Conservation (phyloP, 2,329 filamentous ascomycete genomes). For the Cladosporium halotolerans region DNA sequence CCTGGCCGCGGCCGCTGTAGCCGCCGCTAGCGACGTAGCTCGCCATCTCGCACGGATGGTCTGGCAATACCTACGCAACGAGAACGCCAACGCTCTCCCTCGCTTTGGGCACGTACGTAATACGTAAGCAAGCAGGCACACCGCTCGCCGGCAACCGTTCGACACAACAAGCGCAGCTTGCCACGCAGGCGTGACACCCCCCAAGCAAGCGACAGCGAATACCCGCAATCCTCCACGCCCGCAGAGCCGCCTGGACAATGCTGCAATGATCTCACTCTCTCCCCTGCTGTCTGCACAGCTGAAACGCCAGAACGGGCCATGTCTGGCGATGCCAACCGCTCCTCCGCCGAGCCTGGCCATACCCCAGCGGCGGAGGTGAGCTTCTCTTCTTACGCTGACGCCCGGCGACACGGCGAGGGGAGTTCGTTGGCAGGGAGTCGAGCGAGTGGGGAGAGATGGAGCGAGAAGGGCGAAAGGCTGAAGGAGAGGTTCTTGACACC, state of each 20-base stretch:
- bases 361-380: slow-evolving; percentile 22
- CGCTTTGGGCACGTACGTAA: too few species aligned
- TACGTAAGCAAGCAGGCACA: too few species aligned
- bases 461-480: slow-evolving; percentile 6
- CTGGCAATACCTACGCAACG: too few species aligned
- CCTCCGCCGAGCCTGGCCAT: slow-evolving; percentile 13
- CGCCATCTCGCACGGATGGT: too few species aligned
- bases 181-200: too few species aligned
- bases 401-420: slow-evolving; percentile 16
- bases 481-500: slow-evolving; percentile 12
- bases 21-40: too few species aligned
- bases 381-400: slow-evolving; percentile 19
- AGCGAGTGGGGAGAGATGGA: slow-evolving; percentile 13
- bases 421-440: slow-evolving; percentile 23
- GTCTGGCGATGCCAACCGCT: slow-evolving; percentile 14
- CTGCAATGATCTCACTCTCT: slow-evolving; percentile 10
- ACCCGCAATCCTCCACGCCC: too few species aligned
- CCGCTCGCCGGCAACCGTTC: too few species aligned
- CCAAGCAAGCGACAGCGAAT: too few species aligned
- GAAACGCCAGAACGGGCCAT: slow-evolving; percentile 15
- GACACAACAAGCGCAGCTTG: too few species aligned
- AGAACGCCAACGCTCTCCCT: too few species aligned
- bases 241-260: slow-evolving; percentile 1
- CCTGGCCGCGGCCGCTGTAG: too few species aligned
- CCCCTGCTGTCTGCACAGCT: slow-evolving; percentile 11